Evolutionary conservation across 1,284 basidiomycete species (phyloP).

Genomic region (Pisolithus thermaeus): DNA sequence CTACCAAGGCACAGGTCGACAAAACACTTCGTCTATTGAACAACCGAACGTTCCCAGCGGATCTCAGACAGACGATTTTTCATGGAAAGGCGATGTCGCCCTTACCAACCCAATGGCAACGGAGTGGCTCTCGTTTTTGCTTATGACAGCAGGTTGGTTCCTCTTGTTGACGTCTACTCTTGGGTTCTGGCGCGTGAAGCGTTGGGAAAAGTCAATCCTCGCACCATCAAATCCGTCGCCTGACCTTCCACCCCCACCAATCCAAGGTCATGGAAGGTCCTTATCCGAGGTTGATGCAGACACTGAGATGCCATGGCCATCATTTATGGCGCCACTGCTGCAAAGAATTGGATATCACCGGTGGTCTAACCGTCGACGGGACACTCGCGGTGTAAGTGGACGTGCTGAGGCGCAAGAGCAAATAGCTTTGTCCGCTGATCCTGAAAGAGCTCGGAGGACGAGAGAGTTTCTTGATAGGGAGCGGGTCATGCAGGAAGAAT

Average conservation of each 20-base stretch:
- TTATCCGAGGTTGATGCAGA: constrained; percentile 20
- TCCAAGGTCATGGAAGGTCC: constrained; percentile 16
- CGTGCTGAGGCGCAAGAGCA: constrained; percentile 5
- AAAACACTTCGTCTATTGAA: constrained; percentile 13
- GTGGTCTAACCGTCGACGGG: background rate
- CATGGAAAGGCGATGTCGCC: constrained; percentile 22
- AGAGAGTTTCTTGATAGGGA: constrained; percentile 13
- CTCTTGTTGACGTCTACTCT: constrained; percentile 82
- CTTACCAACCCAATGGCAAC: constrained; percentile 53
- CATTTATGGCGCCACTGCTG: background rate
- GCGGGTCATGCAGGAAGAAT: constrained; percentile 47
- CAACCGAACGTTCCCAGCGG: background rate
- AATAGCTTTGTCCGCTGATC: constrained; percentile 18
- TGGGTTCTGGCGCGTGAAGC: constrained; percentile 89
- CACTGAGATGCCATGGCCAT: constrained; percentile 9
- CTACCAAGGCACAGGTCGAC: constrained; percentile 23
- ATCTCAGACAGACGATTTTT: constrained; percentile 7
- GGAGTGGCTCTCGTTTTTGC: constrained; percentile 89
- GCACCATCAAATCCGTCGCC: constrained; percentile 35
- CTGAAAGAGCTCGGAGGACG: constrained; percentile 33
- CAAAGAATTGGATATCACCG: background rate
- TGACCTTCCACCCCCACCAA: constrained; percentile 9
- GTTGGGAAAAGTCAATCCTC: constrained; percentile 75
- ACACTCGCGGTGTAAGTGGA: constrained; percentile 1
- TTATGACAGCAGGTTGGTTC: constrained; percentile 96